A percentile compares a stretch with the other conserved stretches of the same genome.
These are phyloP conservation scores for Pyricularia sp. DNA, from an alignment of 2,329 filamentous ascomycete genomes.

Conservation along the genomic window DNA sequence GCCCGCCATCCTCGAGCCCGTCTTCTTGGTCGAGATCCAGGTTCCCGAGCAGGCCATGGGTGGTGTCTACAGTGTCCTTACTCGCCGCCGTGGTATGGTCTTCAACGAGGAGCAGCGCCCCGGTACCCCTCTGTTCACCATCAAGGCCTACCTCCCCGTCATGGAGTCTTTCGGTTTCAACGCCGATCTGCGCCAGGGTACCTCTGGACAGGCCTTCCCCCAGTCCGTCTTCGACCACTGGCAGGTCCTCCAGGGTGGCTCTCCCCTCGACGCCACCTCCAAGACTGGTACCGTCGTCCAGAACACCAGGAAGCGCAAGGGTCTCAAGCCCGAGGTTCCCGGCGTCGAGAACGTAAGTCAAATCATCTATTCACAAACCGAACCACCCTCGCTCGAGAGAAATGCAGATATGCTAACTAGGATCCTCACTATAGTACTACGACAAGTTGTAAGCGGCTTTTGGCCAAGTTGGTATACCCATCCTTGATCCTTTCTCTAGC, in stretches of 20 bases:
- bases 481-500: conserved; percentile 4
- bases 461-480: conserved; percentile 33
- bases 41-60: conserved; percentile 98
- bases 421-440: conserved; percentile 65
- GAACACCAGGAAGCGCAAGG: conserved; percentile 98
- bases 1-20: conserved; percentile 86
- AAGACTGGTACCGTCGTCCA: conserved; percentile 78
- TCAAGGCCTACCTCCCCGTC: conserved; percentile 42
- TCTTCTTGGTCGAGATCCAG: conserved; percentile 99
- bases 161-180: conserved; percentile 68
- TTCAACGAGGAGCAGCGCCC: conserved; percentile 97
- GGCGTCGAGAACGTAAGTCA: conserved; percentile 91
- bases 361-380: neutral
- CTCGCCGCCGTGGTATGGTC: conserved; percentile 96
- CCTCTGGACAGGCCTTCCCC: conserved; percentile 96
- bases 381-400: neutral
- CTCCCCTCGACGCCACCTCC: conserved; percentile 71
- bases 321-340: conserved; percentile 93
- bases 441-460: conserved; percentile 81
- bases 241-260: conserved; percentile 92
- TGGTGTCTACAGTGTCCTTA: conserved; percentile 99
- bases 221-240: conserved; percentile 99
- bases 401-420: conserved; percentile 24
- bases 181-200: conserved; percentile 86
- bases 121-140: conserved; percentile 97